Conservation (phyloP, 2,329 filamentous ascomycete genomes). For the Ambrosiella xylebori region DNA sequence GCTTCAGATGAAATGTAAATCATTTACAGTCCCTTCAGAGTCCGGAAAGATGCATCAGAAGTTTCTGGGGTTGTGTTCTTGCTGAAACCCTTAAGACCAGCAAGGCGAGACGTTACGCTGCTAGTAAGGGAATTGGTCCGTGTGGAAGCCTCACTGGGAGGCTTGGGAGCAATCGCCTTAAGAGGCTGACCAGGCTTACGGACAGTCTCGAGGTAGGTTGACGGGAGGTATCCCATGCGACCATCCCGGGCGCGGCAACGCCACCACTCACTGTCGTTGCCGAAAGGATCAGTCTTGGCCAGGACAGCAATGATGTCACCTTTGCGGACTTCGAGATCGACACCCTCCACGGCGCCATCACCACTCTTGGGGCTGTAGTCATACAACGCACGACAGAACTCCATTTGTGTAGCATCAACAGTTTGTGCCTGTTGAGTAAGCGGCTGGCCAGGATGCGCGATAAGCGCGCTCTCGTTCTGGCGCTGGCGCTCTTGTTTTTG, state of each 20-base stretch:
- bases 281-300: constrained; percentile 79
- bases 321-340: constrained; percentile 85
- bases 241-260: constrained; percentile 80
- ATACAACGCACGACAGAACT: constrained; percentile 89
- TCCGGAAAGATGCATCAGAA: constrained; percentile 10
- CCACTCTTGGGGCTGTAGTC: constrained; percentile 66
- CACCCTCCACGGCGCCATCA: constrained; percentile 38
- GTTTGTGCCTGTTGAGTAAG: constrained; percentile 31
- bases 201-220: constrained; percentile 71
- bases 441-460: constrained; percentile 29
- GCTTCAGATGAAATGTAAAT: not conserved
- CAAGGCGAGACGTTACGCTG: constrained; percentile 10
- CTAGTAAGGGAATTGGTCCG: constrained; percentile 28
- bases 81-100: constrained; percentile 9
- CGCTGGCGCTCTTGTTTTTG: constrained; percentile 57
- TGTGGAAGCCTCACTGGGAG: constrained; percentile 27
- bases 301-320: constrained; percentile 90
- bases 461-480: constrained; percentile 22
- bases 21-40: constrained; percentile 9
- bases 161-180: constrained; percentile 34
- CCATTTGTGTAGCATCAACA: constrained; percentile 76
- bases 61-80: constrained; percentile 9
- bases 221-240: constrained; percentile 77
- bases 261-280: constrained; percentile 94
- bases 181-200: constrained; percentile 28